A percentile compares a stretch with the other conserved stretches of the same genome.
Evolutionary conservation across 2,329 filamentous ascomycete genomes (phyloP).

Genomic region (Pestalotiopsis sp.): DNA sequence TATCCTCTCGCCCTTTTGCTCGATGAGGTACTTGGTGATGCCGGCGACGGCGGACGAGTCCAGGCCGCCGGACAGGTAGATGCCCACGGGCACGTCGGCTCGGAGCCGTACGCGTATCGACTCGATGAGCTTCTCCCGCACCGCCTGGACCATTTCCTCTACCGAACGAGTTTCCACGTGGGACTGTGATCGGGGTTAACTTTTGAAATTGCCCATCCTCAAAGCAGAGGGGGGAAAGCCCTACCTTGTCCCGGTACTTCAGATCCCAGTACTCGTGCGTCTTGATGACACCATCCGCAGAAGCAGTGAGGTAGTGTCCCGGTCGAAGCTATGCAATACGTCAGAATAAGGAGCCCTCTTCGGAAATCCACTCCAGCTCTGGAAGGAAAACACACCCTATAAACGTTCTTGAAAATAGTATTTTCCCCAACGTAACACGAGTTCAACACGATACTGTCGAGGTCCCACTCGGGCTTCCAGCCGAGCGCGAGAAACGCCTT

Average conservation of each 20-base stretch:
- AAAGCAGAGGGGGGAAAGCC: not conserved
- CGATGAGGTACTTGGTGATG: constrained; percentile 55
- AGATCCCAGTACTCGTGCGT: constrained; percentile 52
- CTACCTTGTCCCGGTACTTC: constrained; percentile 54
- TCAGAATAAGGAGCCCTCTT: not conserved
- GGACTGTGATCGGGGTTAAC: constrained; percentile 15
- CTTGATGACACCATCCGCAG: constrained; percentile 34
- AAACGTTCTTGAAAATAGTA: constrained; percentile 54
- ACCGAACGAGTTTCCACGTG: constrained; percentile 44
- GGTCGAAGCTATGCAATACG: constrained; percentile 39
- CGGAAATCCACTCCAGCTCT: not conserved
- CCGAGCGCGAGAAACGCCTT: constrained; percentile 56
- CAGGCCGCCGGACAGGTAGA: constrained; percentile 60
- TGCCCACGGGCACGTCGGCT: constrained; percentile 60
- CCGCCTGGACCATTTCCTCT: constrained; percentile 53
- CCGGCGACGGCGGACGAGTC: constrained; percentile 61
- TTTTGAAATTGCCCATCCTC: no score
- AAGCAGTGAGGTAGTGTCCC: constrained; percentile 32
- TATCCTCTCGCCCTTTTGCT: constrained; percentile 46
- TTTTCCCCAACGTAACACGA: constrained; percentile 30
- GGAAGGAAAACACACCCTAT: constrained; percentile 16
- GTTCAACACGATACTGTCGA: constrained; percentile 46
- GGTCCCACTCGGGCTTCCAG: constrained; percentile 56
- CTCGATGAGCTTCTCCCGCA: constrained; percentile 53
- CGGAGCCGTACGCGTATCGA: constrained; percentile 54